Conservation (phyloP, 108 stramenopile species). For the Skeletonema costatum region DNA sequence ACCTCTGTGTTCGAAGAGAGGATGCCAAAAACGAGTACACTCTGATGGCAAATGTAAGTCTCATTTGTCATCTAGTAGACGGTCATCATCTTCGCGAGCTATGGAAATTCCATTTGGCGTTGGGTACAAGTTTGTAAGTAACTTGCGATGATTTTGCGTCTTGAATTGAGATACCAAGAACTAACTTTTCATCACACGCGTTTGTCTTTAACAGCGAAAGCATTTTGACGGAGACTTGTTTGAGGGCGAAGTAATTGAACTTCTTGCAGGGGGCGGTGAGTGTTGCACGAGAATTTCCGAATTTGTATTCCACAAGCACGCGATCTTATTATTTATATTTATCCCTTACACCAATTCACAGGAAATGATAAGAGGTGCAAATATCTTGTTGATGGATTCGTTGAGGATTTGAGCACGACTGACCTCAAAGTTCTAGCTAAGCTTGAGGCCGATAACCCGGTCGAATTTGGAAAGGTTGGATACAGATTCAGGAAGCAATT, state of each 20-base stretch:
- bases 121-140: conserved; percentile 21
- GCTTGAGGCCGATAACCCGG: conserved; percentile 3
- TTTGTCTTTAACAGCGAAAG: conserved; percentile 9
- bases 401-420: conserved; percentile 20
- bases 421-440: conserved; percentile 2
- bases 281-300: neutral
- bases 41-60: neutral
- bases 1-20: neutral
- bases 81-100: neutral
- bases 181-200: neutral
- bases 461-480: conserved; percentile 7
- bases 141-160: neutral
- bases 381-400: conserved; percentile 12
- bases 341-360: neutral
- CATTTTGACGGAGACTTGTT: conserved; percentile 9
- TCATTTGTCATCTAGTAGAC: neutral
- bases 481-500: conserved; percentile 24
- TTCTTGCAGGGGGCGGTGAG: conserved; percentile 19
- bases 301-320: neutral
- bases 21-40: neutral
- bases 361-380: conserved; percentile 13
- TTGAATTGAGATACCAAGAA: neutral
- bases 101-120: conserved; percentile 7
- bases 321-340: conserved; percentile 1
- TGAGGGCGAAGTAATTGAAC: conserved; percentile 20